These are phyloP conservation scores for Coffea canephora DNA, from an alignment of 257 asterid genomes.

Conservation along the genomic window DNA sequence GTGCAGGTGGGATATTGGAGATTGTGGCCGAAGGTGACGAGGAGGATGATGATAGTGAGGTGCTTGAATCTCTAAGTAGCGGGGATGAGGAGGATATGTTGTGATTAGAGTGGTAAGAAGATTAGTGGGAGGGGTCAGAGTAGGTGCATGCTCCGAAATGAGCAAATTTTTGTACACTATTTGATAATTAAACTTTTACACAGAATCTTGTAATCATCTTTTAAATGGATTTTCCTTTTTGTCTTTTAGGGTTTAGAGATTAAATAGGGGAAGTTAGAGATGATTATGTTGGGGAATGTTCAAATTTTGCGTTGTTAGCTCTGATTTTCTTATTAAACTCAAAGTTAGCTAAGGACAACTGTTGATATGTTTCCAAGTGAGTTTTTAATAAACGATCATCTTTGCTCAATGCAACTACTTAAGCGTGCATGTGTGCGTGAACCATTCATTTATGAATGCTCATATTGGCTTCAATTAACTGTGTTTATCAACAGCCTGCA, in stretches of 20 bases:
- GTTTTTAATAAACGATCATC: background rate
- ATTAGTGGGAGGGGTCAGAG: background rate
- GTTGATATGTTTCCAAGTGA: background rate
- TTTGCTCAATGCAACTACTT: background rate
- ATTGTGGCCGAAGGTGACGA: constrained; percentile 68
- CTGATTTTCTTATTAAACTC: background rate
- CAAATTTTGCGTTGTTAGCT: constrained; percentile 1
- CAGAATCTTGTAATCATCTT: background rate
- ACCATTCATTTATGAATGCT: too few species aligned
- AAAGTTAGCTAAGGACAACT: too few species aligned
- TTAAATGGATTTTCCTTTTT: background rate
- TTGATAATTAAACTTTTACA: background rate
- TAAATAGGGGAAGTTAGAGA: background rate
- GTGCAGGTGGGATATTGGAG: constrained; percentile 61
- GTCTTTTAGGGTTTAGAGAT: background rate
- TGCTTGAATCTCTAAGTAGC: constrained; percentile 61
- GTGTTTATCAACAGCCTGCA: too few species aligned
- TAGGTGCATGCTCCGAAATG: background rate
- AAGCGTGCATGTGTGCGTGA: too few species aligned
- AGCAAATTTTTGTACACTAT: background rate
- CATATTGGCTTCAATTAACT: too few species aligned
- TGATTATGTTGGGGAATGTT: background rate
- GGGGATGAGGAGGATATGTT: constrained; percentile 66
- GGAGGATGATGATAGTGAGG: constrained; percentile 65
- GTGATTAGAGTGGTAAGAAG: constrained; percentile 10